Conservation (phyloP, 108 stramenopile species). For the Asterionellopsis glacialis region DNA sequence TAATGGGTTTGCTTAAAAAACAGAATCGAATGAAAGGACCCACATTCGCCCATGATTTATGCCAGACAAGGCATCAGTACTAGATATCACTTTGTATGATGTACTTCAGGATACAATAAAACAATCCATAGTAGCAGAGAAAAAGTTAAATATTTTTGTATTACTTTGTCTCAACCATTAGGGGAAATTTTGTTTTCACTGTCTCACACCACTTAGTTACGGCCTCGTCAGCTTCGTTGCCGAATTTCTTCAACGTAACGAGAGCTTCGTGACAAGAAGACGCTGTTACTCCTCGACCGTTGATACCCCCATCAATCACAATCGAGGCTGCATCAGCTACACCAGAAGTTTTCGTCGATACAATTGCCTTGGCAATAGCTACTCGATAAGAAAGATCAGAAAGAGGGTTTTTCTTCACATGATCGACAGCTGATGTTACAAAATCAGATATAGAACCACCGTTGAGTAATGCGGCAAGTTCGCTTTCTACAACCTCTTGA, state of each 20-base stretch:
- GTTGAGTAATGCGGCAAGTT: conserved; percentile 41
- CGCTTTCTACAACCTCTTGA: conserved; percentile 40
- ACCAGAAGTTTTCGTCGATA: conserved; percentile 31
- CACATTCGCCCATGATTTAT: too few relatives aligned
- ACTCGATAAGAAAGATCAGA: conserved; percentile 41
- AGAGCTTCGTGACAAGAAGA: conserved; percentile 51
- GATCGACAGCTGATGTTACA: conserved; percentile 36
- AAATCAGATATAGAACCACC: conserved; percentile 39
- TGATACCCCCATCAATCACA: conserved; percentile 50
- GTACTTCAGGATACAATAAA: too few relatives aligned
- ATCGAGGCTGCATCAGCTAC: conserved; percentile 32
- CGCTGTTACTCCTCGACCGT: conserved; percentile 36
- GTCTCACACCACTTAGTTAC: conserved; percentile 21
- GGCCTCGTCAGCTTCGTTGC: conserved; percentile 20
- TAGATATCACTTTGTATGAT: too few relatives aligned
- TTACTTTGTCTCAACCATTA: conserved; percentile 22
- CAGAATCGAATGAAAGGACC: too few relatives aligned
- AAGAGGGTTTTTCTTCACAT: conserved; percentile 24
- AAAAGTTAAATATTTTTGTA: too few relatives aligned
- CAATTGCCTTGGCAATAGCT: conserved; percentile 61
- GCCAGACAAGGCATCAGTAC: too few relatives aligned
- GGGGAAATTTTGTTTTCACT: conserved; percentile 33
- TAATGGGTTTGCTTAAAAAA: too few relatives aligned
- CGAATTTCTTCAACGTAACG: conserved; percentile 25
- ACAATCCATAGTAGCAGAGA: too few relatives aligned